phyloP scores from a whole-genome alignment of 2,329 filamentous ascomycete genomes.

The Intubia oerlemansii region DNA sequence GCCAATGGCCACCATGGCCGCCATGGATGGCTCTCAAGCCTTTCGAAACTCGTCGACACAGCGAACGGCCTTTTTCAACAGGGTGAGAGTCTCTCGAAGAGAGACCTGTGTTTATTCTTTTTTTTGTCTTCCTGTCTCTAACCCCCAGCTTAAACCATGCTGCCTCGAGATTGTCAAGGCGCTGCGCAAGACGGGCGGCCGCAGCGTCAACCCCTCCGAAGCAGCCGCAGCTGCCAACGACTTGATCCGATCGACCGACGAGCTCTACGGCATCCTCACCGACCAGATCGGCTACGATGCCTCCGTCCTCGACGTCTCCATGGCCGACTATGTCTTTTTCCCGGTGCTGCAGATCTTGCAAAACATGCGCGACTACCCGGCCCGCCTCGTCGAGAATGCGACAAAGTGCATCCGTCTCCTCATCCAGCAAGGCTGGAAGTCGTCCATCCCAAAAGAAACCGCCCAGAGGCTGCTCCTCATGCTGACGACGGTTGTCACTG shows the following conservation, averaged over 20 bases:
- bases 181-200: constrained; percentile 15
- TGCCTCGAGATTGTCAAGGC: constrained; percentile 38
- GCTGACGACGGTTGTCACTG: no score
- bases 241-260: constrained; percentile 22
- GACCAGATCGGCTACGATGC: constrained; percentile 21
- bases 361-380: constrained; percentile 48
- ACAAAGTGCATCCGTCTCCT: constrained; percentile 56
- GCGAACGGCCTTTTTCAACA: constrained; percentile 10
- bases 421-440: constrained; percentile 59
- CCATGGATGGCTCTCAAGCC: constrained; percentile 5
- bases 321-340: constrained; percentile 91
- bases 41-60: constrained; percentile 10
- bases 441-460: constrained; percentile 29
- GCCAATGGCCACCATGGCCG: no score
- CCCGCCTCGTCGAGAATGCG: constrained; percentile 51
- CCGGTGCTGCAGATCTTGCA: constrained; percentile 75
- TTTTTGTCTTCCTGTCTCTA: no score
- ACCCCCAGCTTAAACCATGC: constrained; percentile 42
- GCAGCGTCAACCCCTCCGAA: constrained; percentile 10
- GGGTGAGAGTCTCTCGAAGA: constrained; percentile 5
- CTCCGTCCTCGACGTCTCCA: constrained; percentile 46
- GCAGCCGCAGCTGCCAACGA: constrained; percentile 17
- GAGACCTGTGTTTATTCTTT: no score
- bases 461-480: constrained; percentile 1
- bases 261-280: constrained; percentile 24